phyloP scores from a whole-genome alignment of 148 eudicot species.

The Selenicereus undatus region DNA sequence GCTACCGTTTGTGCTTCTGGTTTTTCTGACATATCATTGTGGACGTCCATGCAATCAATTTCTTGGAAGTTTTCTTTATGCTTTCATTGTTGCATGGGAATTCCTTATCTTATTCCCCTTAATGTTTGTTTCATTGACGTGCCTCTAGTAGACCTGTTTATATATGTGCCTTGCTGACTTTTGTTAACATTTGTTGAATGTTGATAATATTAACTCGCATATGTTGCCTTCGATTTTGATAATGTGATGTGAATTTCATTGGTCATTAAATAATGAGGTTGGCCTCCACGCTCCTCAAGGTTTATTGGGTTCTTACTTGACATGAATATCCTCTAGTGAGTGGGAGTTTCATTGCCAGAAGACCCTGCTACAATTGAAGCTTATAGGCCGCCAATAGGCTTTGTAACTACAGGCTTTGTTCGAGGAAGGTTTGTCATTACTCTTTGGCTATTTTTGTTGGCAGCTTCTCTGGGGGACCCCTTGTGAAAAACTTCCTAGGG shows the following conservation, averaged over 20 bases:
- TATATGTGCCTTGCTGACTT: background rate
- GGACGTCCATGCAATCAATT: constrained; percentile 48
- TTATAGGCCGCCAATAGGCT: constrained; percentile 76
- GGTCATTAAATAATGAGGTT: constrained; percentile 40
- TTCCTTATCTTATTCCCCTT: background rate
- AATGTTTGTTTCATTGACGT: background rate
- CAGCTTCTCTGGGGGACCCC: background rate
- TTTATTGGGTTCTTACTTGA: constrained; percentile 45
- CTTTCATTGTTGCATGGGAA: background rate
- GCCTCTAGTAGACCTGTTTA: background rate
- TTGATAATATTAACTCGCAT: background rate
- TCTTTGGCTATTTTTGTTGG: background rate
- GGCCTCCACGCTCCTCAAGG: constrained; percentile 60
- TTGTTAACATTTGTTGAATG: background rate
- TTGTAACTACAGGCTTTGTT: constrained; percentile 84
- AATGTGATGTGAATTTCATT: constrained; percentile 34
- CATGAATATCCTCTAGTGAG: constrained; percentile 43
- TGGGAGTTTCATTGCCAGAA: constrained; percentile 74
- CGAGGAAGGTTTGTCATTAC: constrained; percentile 58
- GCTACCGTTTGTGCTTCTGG: constrained; percentile 82
- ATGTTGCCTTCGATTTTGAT: constrained; percentile 1
- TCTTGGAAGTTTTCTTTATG: background rate
- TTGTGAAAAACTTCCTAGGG: background rate
- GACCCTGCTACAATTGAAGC: constrained; percentile 47
- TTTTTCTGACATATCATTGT: constrained; percentile 44